These are phyloP conservation scores for Isabelozyma gotoi DNA, from an alignment of 805 yeast species.

Conservation along the genomic window DNA sequence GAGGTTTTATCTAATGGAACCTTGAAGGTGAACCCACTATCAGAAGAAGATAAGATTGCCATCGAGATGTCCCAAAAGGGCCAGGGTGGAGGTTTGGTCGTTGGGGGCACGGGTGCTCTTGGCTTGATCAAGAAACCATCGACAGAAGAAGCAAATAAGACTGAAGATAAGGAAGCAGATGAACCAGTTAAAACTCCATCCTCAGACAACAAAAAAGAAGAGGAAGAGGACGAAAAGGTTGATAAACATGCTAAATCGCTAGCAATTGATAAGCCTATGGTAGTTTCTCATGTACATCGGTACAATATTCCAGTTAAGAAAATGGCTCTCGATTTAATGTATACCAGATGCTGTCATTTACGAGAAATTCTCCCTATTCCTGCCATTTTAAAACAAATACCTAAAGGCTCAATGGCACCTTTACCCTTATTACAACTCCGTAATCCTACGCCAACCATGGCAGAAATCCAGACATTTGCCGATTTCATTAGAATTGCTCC, in stretches of 20 bases:
- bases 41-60: conserved; percentile 50
- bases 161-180: conserved; percentile 4
- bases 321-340: conserved; percentile 67
- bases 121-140: conserved; percentile 32
- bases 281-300: conserved; percentile 12
- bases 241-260: conserved; percentile 23
- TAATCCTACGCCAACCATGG: conserved; percentile 87
- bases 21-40: conserved; percentile 52
- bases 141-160: conserved; percentile 1
- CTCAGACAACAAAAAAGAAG: conserved; percentile 10
- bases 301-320: conserved; percentile 38
- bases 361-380: conserved; percentile 92
- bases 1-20: conserved; percentile 55
- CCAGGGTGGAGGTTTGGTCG: conserved; percentile 68
- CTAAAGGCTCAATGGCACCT: conserved; percentile 75
- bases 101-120: conserved; percentile 74
- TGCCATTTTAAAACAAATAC: conserved; percentile 72
- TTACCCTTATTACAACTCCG: conserved; percentile 67
- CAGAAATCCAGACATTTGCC: conserved; percentile 83
- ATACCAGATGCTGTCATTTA: conserved; percentile 90
- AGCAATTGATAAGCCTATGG: conserved; percentile 35
- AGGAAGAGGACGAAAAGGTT: conserved; percentile 20
- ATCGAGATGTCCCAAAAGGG: conserved; percentile 40
- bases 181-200: conserved; percentile 1
- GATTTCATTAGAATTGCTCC: conserved; percentile 89